Evolutionary conservation across 441 rosid species (phyloP).

Genomic region (Hura crepitans): DNA sequence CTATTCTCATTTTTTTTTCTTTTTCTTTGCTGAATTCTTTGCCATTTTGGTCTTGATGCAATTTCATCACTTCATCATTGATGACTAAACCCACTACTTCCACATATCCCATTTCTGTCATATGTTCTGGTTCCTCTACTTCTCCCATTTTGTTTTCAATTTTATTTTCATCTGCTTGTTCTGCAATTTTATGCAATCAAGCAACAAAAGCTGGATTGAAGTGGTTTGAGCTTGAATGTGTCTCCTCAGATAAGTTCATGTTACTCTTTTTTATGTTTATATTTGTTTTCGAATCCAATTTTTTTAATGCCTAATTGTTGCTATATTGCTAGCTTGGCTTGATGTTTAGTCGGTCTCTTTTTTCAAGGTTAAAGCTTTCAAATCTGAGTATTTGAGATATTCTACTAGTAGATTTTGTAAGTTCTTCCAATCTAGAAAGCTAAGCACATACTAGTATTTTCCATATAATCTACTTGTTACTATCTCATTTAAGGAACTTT

Average conservation of each 20-base stretch:
- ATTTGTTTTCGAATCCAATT: constrained; percentile 15
- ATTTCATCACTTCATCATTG: constrained; percentile 28
- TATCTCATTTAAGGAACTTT: neutral
- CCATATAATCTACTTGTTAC: constrained; percentile 7
- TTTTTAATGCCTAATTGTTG: neutral
- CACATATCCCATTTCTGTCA: neutral
- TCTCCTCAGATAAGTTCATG: constrained; percentile 74
- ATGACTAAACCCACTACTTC: constrained; percentile 6
- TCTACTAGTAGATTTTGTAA: constrained; percentile 19
- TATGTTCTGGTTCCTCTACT: constrained; percentile 18
- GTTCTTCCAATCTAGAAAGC: constrained; percentile 17
- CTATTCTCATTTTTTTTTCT: too few species aligned
- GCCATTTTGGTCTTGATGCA: too few species aligned
- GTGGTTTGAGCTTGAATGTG: constrained; percentile 80
- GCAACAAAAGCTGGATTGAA: constrained; percentile 72
- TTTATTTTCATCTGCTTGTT: constrained; percentile 7
- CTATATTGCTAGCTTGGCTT: neutral
- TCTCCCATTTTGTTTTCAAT: constrained; percentile 8
- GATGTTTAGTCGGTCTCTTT: neutral
- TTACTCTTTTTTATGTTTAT: neutral
- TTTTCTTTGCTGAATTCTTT: too few species aligned
- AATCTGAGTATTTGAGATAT: constrained; percentile 48
- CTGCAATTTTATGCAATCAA: constrained; percentile 48
- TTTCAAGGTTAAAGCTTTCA: constrained; percentile 31
- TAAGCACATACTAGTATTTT: constrained; percentile 9